Evolutionary conservation across 805 yeast genomes (phyloP).

Genomic region (Saccharomycopsis olivae): DNA sequence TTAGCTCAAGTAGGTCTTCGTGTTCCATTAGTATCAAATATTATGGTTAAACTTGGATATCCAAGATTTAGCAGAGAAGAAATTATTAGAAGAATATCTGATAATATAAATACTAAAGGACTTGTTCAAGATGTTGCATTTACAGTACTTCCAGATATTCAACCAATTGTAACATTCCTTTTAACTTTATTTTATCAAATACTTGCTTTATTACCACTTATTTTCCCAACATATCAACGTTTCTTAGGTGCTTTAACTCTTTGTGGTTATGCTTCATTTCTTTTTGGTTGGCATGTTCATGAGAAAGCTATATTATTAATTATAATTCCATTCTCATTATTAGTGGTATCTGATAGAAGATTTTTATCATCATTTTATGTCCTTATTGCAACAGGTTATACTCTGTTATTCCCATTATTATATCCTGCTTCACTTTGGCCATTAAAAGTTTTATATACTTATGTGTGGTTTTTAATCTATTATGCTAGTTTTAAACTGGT

Average conservation of each 20-base stretch:
- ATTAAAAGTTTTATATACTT: conserved; percentile 65
- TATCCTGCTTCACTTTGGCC: conserved; percentile 73
- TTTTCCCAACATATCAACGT: conserved; percentile 64
- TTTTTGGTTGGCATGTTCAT: conserved; percentile 99
- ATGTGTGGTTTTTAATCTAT: conserved; percentile 77
- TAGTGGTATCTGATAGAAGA: conserved; percentile 61
- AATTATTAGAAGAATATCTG: conserved; percentile 3
- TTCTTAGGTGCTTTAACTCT: conserved; percentile 78
- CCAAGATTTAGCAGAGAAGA: conserved; percentile 4
- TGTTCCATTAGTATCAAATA: conserved; percentile 34
- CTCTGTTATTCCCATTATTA: conserved; percentile 79
- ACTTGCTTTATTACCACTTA: conserved; percentile 60
- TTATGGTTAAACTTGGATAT: conserved; percentile 26
- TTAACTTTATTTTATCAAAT: conserved; percentile 79
- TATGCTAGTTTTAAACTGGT: conserved; percentile 64
- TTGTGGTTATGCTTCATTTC: conserved; percentile 83
- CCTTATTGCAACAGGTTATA: conserved; percentile 70
- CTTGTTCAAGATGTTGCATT: conserved; percentile 86
- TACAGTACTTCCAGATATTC: conserved; percentile 66
- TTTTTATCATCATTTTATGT: conserved; percentile 62
- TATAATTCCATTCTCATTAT: conserved; percentile 76
- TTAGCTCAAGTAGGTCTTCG: conserved; percentile 30
- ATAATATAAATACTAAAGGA: conserved; percentile 38
- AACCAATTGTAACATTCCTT: conserved; percentile 67
- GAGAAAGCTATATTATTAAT: conserved; percentile 92